Evolutionary conservation across 2,329 filamentous ascomycete species (phyloP).

Genomic region (Pseudodiploospora longispora): DNA sequence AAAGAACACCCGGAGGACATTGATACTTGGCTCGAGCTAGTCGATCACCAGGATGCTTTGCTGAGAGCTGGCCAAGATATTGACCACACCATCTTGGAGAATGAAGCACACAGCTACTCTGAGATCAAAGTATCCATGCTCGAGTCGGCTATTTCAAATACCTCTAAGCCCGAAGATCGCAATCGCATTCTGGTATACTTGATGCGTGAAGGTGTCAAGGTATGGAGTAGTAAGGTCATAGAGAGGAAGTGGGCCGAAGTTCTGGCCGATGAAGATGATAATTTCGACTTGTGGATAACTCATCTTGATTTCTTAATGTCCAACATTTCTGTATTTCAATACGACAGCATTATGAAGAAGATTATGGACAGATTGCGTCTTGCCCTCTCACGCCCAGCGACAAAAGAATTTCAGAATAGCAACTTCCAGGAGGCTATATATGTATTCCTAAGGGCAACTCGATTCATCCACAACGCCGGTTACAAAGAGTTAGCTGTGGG

Average conservation of each 20-base stretch:
- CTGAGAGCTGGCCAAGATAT: slow-evolving; percentile 41
- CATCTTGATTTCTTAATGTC: slow-evolving; percentile 69
- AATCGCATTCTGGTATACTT: slow-evolving; percentile 58
- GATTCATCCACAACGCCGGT: slow-evolving; percentile 67
- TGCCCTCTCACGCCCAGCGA: slow-evolving; percentile 7
- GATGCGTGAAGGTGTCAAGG: slow-evolving; percentile 63
- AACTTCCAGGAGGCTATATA: slow-evolving; percentile 43
- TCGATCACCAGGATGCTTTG: slow-evolving; percentile 66
- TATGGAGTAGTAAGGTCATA: slow-evolving; percentile 62
- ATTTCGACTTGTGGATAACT: slow-evolving; percentile 60
- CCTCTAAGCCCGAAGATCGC: slow-evolving; percentile 36
- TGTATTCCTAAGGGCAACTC: slow-evolving; percentile 64
- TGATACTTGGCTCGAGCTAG: slow-evolving; percentile 68
- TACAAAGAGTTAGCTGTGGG: slow-evolving; percentile 70
- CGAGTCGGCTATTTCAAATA: slow-evolving; percentile 62
- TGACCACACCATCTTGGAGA: slow-evolving; percentile 40
- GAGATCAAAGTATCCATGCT: slow-evolving; percentile 76
- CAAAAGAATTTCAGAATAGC: background rate
- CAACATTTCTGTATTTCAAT: slow-evolving; percentile 57
- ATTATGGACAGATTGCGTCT: slow-evolving; percentile 45
- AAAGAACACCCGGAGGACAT: slow-evolving; percentile 60
- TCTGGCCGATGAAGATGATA: slow-evolving; percentile 16
- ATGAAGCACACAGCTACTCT: slow-evolving; percentile 61
- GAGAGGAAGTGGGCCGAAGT: slow-evolving; percentile 55
- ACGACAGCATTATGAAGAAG: slow-evolving; percentile 53